Evolutionary conservation across 148 eudicot genomes (phyloP).

Genomic region (Nepenthes gracilis): DNA sequence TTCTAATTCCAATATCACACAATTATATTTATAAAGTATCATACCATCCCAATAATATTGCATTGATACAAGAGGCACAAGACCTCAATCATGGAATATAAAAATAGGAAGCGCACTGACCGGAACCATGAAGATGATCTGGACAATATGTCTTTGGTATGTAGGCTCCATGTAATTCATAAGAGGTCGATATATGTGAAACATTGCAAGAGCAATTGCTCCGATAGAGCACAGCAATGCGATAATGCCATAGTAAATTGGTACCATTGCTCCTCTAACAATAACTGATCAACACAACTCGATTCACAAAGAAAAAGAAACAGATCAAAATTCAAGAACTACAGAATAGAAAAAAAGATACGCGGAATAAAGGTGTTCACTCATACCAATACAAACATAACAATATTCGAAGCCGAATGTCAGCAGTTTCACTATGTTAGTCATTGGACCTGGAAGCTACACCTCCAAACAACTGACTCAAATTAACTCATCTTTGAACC

Average conservation of each 20-base stretch:
- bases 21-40: too few relatives aligned
- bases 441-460: too few relatives aligned
- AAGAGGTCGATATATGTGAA: conserved; percentile 81
- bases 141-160: conserved; percentile 91
- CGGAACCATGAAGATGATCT: conserved; percentile 95
- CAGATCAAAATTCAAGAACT: neutral
- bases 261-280: conserved; percentile 36
- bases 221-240: conserved; percentile 86
- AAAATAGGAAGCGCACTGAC: conserved; percentile 37
- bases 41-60: too few relatives aligned
- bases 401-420: too few relatives aligned
- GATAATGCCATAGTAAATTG: conserved; percentile 49
- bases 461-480: too few relatives aligned
- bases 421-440: too few relatives aligned
- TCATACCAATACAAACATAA: too few relatives aligned
- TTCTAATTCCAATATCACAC: too few relatives aligned
- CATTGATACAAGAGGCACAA: too few relatives aligned
- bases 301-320: neutral
- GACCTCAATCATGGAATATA: neutral
- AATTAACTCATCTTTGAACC: too few relatives aligned
- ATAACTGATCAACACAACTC: neutral
- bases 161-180: conserved; percentile 90
- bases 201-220: conserved; percentile 63
- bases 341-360: too few relatives aligned
- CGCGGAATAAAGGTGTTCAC: too few relatives aligned